Evolutionary conservation across 2,329 filamentous ascomycete species (phyloP).

Genomic region (Huntiella decipiens): DNA sequence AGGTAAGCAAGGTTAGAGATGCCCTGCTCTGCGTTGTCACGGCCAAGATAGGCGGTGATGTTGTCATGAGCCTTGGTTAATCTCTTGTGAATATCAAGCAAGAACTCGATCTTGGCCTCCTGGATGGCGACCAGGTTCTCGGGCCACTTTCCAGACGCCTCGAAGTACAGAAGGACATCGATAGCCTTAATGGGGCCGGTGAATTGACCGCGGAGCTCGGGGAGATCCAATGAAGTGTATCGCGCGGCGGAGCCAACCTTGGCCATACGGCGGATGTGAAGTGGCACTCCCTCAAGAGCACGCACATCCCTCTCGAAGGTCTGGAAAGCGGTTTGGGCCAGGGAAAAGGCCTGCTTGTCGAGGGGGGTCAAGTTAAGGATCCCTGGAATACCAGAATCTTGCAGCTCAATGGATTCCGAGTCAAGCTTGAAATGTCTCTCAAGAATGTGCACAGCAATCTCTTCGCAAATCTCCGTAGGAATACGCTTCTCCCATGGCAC

Average conservation of each 20-base stretch:
- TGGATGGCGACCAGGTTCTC: conserved; percentile 84
- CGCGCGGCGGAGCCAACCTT: conserved; percentile 55
- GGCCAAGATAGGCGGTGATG: conserved; percentile 51
- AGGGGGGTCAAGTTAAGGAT: conserved; percentile 27
- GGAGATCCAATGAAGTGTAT: conserved; percentile 45
- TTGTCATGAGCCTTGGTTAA: conserved; percentile 41
- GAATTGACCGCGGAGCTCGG: conserved; percentile 16
- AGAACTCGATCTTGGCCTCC: conserved; percentile 79
- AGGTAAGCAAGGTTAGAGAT: conserved; percentile 65
- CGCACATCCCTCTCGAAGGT: conserved; percentile 60
- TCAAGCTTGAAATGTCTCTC: conserved; percentile 46
- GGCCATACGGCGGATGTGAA: conserved; percentile 68
- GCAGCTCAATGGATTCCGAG: conserved; percentile 32
- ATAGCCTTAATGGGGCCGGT: conserved; percentile 29
- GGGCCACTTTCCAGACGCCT: conserved; percentile 84
- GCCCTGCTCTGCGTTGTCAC: conserved; percentile 54
- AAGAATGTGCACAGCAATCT: conserved; percentile 59
- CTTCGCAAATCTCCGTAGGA: conserved; percentile 49
- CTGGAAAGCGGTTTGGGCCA: conserved; percentile 49
- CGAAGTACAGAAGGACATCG: conserved; percentile 74
- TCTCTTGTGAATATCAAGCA: conserved; percentile 55
- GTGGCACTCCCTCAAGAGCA: conserved; percentile 59
- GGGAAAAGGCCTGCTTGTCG: conserved; percentile 43
- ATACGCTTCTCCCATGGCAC: conserved; percentile 60
- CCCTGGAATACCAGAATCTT: conserved; percentile 31